Evolutionary conservation across 805 yeast species (phyloP).

Genomic region (Candida xiaguanensis): DNA sequence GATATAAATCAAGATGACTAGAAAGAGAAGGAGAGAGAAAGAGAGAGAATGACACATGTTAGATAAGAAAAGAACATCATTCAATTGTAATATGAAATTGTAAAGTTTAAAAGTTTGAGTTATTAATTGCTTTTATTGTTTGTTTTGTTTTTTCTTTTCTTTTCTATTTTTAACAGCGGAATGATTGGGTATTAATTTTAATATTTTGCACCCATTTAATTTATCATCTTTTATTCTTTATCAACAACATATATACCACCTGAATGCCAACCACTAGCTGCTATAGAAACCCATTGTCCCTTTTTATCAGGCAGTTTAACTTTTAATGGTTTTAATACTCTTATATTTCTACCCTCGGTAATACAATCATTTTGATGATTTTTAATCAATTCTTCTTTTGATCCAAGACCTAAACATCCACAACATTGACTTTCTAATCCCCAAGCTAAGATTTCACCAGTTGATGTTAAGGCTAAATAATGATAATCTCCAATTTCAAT

Average conservation of each 20-base stretch:
- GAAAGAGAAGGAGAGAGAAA: no score
- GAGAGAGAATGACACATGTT: no score
- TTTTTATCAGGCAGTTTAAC: slow-evolving; percentile 37
- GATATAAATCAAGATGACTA: no score
- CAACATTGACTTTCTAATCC: slow-evolving; percentile 59
- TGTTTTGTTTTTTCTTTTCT: no score
- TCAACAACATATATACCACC: slow-evolving; percentile 46
- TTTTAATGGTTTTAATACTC: slow-evolving; percentile 15
- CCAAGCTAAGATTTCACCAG: slow-evolving; percentile 62
- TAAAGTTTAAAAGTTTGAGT: no score
- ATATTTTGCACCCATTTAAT: no score
- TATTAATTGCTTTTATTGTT: no score
- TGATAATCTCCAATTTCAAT: slow-evolving; percentile 74
- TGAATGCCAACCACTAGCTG: slow-evolving; percentile 82
- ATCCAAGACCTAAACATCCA: slow-evolving; percentile 70
- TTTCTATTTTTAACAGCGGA: no score
- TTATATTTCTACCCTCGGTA: slow-evolving; percentile 26
- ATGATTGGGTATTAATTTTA: no score
- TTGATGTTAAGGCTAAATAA: slow-evolving; percentile 53
- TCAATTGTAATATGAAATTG: no score
- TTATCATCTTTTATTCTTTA: no score
- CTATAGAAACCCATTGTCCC: slow-evolving; percentile 53
- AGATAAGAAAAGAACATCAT: no score
- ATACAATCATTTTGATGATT: slow-evolving; percentile 7
- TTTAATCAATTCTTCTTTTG: slow-evolving; percentile 9